A percentile compares a stretch with the other conserved stretches of the same genome.
Conservation (phyloP, 116 monocot species). For the Zostera marina region DNA sequence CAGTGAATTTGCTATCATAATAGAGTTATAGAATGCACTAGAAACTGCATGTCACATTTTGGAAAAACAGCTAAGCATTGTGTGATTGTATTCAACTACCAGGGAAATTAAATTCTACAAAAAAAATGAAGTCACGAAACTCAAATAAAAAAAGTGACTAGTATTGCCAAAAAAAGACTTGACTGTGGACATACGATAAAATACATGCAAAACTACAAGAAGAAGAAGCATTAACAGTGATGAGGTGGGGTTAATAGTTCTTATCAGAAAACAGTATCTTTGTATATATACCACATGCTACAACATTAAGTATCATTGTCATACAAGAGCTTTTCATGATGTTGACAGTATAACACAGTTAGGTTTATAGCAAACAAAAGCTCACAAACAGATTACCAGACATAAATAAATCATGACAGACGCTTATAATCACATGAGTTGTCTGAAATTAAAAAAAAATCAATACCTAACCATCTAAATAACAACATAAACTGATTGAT, state of each 20-base stretch:
- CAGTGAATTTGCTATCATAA: background rate
- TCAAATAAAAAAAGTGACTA: background rate
- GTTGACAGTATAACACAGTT: background rate
- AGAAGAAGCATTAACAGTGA: too few species aligned
- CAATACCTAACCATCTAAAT: background rate
- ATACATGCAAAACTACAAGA: too few species aligned
- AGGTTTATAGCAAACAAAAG: too few species aligned
- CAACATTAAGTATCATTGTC: too few species aligned
- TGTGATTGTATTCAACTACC: too few species aligned
- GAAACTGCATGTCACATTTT: background rate
- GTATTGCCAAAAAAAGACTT: too few species aligned
- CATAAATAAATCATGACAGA: background rate
- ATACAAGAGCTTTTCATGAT: background rate
- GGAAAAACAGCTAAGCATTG: too few species aligned
- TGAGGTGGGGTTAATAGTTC: background rate
- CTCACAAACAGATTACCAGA: too few species aligned
- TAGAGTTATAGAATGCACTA: background rate
- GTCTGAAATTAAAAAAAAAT: background rate
- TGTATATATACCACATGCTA: background rate
- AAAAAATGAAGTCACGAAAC: background rate
- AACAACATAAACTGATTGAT: too few species aligned
- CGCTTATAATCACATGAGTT: too few species aligned
- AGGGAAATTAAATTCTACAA: too few species aligned
- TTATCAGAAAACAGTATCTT: background rate
- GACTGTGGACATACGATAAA: too few species aligned